Evolutionary conservation across 148 eudicot genomes (phyloP).

Genomic region (Persicaria maculosa): DNA sequence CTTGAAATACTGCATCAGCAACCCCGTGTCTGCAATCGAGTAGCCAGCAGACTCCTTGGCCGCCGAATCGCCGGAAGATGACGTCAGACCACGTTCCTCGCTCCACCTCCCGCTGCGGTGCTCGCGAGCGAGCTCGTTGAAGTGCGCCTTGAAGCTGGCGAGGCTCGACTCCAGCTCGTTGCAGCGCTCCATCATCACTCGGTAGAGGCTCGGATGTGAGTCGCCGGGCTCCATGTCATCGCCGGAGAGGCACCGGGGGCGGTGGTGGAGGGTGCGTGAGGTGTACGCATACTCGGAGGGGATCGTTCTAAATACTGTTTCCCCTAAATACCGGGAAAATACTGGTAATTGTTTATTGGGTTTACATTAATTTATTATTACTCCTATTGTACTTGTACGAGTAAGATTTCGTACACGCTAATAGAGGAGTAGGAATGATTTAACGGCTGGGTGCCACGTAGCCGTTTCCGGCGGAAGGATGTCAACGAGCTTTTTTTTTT

Average conservation of each 20-base stretch:
- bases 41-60: constrained; percentile 2
- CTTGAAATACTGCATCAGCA: constrained; percentile 24
- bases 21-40: background rate
- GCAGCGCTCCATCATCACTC: constrained; percentile 4
- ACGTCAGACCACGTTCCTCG: background rate
- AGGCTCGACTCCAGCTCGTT: constrained; percentile 6
- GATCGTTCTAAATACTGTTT: no score
- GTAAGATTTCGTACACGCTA: no score
- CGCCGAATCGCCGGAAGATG: background rate
- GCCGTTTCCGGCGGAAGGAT: no score
- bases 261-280: background rate
- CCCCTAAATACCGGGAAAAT: no score
- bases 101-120: background rate
- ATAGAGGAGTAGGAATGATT: no score
- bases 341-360: no score
- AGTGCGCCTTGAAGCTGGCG: constrained; percentile 1
- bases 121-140: background rate
- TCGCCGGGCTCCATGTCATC: constrained; percentile 4
- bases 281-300: background rate
- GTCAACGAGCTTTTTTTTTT: no score
- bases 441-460: no score
- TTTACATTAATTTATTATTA: no score
- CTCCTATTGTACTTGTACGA: no score
- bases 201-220: constrained; percentile 4
- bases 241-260: constrained; percentile 2